Base-by-base conservation (phyloP, 2,329 filamentous ascomycete species). In the Metarhizium rileyi region DNA sequence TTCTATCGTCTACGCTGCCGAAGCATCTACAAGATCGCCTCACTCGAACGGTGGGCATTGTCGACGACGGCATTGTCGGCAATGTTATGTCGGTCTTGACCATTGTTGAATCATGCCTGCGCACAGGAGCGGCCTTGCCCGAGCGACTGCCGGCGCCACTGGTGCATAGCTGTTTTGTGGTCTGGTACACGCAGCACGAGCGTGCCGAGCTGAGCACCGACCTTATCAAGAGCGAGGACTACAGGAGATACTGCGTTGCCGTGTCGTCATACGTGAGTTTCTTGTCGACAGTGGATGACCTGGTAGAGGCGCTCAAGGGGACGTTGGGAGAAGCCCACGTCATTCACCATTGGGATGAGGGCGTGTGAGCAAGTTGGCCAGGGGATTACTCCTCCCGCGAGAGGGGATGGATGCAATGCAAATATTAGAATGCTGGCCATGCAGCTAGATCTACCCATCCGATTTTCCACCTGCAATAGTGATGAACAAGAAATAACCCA, bases 21-120 rank as follows among this genome's bases (percentile, higher is more conserved):
- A 57, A 60, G 2, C 55, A 67, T 1, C 62, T 74, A 2, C 72
- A 72, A 40, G 55, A 59, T 2, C 66, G 70, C 0, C 61, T 77
- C 0, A 60, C 64, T 0, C 61, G 55, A 1, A 57, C 62, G 0
- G 61, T 63, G 0, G 73, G 73, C 1, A 57, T 75, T 1, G 55
- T 70, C 0, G 68, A 73, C 27, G 67, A 74, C 16, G 59, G 62
- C 1, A 62, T 62, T n/a, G 69, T 77, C 9, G 72, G 70, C 3
- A 73, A 76, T 26, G 54, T 74, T 46, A 78, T 77, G 74, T 71
- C 71, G 1, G 71, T 76, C 2, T 56, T 77, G 1, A 63, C 61
- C 1, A 66, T 76, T 3, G 57, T 74, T 6, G 71, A 75, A 45
- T 72, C 75, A 46, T 61, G 71, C 2, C 56, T 78, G 14, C 66